Evolutionary conservation across 345 rosid genomes (phyloP), one percentile per base, ranked within the genome.

Genomic region (Eucalyptus victrix): DNA sequence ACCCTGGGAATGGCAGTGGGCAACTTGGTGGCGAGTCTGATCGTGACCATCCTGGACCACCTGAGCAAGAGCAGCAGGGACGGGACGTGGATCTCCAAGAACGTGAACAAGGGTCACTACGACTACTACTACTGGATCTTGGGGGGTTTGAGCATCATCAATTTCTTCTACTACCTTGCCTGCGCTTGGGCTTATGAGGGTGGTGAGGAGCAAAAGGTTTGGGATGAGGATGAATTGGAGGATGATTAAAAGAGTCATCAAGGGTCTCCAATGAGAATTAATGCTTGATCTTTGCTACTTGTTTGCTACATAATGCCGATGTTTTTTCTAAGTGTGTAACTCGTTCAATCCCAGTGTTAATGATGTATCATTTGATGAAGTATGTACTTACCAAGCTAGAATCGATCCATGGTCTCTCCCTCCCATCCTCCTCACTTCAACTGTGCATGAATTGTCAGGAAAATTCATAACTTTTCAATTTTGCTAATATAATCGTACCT

Each of bases 121-220:
- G 97, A 95, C 49, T 94, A 93, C 65, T 95, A 94, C 87, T 94
- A 95, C 67, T 95, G 97, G 95, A 16, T 93, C 12, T 92, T 94
- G 58, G 47, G 92, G 3, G 21, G 58, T 16, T 42, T 94, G 88
- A 89, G 94, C 62, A 91, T 88, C 40, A 76, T 88, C 14, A 95
- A 94, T 90, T 87, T 94, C 87, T 89, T 93, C 40, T 94, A 93
- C 88, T 95, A 45, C 85, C 81, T 94, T 18, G 58, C 85, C 0
- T 91, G 93, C 85, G 80, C 93, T 88, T 62, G 94, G 95, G 92
- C 91, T 86, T 92, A 91, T 72, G 97, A 95, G n/a, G 86, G 87
- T 34, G 45, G 65, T 85, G 92, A 94, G 23, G 91, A 92, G 17
- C 69, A 12, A 9, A 54, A 87, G 62, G 76, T 72, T 26, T 91